Evolutionary conservation across 2,329 filamentous ascomycete species (phyloP).

Genomic region (Xylaria sp.): DNA sequence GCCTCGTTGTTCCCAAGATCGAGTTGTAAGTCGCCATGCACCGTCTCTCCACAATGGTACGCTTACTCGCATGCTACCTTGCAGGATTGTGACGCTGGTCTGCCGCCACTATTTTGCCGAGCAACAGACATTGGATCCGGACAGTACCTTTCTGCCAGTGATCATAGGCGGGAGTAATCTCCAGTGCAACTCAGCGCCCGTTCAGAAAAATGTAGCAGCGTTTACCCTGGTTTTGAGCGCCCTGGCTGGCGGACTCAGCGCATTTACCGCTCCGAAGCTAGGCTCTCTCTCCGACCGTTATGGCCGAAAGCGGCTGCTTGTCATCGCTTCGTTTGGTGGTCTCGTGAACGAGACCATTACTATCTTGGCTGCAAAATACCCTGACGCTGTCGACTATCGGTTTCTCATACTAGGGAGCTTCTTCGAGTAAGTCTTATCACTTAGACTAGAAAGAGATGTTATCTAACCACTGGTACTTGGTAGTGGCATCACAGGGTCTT

Average conservation of each 20-base stretch:
- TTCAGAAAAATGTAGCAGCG: conserved; percentile 79
- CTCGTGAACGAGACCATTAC: conserved; percentile 80
- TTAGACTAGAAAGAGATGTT: background rate
- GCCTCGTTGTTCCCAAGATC: conserved; percentile 84
- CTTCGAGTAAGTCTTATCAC: conserved; percentile 64
- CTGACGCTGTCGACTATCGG: conserved; percentile 77
- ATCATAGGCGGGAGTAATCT: conserved; percentile 76
- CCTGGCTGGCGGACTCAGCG: conserved; percentile 79
- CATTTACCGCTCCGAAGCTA: conserved; percentile 82
- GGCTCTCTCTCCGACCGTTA: conserved; percentile 88
- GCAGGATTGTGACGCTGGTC: conserved; percentile 79
- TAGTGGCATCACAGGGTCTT: conserved; percentile 82
- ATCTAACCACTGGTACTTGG: conserved; percentile 9
- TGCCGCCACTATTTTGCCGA: conserved; percentile 86
- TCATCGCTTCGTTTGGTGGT: conserved; percentile 78
- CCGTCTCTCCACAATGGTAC: background rate
- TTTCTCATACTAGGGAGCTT: conserved; percentile 81
- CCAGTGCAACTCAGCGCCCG: conserved; percentile 82
- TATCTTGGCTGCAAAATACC: conserved; percentile 80
- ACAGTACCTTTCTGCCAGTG: conserved; percentile 70
- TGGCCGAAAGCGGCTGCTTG: conserved; percentile 80
- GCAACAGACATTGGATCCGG: conserved; percentile 66
- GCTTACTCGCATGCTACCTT: conserved; percentile 9
- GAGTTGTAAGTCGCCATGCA: conserved; percentile 68
- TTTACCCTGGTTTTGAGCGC: conserved; percentile 83